Conservation (phyloP, 495 filamentous ascomycete genomes). For the Neurospora sp. region DNA sequence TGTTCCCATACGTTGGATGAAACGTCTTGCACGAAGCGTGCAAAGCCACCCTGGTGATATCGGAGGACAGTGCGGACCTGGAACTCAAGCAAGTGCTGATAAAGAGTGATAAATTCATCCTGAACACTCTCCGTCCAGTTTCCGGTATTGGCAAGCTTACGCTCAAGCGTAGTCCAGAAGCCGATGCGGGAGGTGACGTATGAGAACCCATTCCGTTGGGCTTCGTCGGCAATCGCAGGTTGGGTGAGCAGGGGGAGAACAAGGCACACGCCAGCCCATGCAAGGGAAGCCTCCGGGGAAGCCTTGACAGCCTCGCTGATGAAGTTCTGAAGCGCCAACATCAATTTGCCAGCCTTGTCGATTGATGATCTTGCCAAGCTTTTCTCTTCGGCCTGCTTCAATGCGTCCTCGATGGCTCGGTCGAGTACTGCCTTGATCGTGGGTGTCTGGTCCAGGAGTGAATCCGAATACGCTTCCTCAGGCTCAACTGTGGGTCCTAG, state of each 20-base stretch:
- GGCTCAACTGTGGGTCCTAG: background rate
- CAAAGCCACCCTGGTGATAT: background rate
- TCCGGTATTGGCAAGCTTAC: background rate
- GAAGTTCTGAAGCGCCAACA: slow-evolving; percentile 5
- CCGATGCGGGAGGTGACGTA: slow-evolving; percentile 17
- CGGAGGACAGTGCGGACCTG: background rate
- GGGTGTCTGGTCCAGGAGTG: background rate
- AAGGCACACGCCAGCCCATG: slow-evolving; percentile 16
- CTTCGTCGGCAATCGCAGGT: slow-evolving; percentile 8
- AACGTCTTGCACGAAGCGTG: background rate
- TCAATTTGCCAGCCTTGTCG: slow-evolving; percentile 3
- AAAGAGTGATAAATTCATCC: background rate
- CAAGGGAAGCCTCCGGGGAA: slow-evolving; percentile 14
- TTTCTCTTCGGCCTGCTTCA: background rate
- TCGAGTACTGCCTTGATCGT: background rate
- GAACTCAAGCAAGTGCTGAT: background rate
- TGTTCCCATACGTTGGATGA: background rate
- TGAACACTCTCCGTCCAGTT: background rate
- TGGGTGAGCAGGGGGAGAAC: slow-evolving; percentile 17
- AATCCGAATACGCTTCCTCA: background rate
- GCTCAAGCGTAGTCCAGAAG: slow-evolving; percentile 12
- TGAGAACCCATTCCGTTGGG: slow-evolving; percentile 11
- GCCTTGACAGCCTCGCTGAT: slow-evolving; percentile 12
- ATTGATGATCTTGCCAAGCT: background rate
- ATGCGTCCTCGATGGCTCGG: background rate